Conservation (phyloP, 2,329 filamentous ascomycete genomes). For the Penicillium sp. region DNA sequence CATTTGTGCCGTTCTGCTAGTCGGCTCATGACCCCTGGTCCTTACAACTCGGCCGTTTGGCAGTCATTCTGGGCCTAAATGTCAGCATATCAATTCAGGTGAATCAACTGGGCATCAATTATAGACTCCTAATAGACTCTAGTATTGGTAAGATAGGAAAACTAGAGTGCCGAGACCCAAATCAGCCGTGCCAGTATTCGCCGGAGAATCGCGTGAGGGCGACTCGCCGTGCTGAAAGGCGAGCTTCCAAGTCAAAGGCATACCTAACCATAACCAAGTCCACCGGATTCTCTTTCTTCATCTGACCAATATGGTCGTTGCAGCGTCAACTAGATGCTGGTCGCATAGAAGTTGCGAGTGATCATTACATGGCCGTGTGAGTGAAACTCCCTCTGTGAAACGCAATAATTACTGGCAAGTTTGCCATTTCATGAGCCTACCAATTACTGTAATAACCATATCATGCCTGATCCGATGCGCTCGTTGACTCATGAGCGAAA, state of each 20-base stretch:
- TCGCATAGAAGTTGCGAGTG: too few species aligned
- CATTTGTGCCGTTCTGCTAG: not conserved
- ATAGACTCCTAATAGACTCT: not conserved
- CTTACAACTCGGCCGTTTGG: not conserved
- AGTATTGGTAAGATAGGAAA: constrained; percentile 1
- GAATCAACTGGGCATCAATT: not conserved
- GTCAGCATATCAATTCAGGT: not conserved
- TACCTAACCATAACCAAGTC: not conserved
- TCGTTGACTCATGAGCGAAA: too few species aligned
- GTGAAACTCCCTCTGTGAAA: not conserved
- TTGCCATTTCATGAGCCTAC: too few species aligned
- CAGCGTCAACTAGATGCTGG: not conserved
- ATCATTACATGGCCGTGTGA: too few species aligned
- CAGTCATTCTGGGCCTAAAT: not conserved
- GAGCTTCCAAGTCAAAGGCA: not conserved
- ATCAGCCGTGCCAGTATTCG: not conserved
- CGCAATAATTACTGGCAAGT: too few species aligned
- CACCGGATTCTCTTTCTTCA: not conserved
- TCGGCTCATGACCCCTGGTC: not conserved
- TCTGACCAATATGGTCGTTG: not conserved
- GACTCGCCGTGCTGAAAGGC: not conserved
- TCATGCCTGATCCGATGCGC: too few species aligned
- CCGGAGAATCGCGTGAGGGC: not conserved
- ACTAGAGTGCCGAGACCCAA: not conserved
- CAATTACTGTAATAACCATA: too few species aligned